Evolutionary conservation across 2,329 filamentous ascomycete species (phyloP), one percentile per base, ranked within the genome.

Genomic region (Epichloe scottii): DNA sequence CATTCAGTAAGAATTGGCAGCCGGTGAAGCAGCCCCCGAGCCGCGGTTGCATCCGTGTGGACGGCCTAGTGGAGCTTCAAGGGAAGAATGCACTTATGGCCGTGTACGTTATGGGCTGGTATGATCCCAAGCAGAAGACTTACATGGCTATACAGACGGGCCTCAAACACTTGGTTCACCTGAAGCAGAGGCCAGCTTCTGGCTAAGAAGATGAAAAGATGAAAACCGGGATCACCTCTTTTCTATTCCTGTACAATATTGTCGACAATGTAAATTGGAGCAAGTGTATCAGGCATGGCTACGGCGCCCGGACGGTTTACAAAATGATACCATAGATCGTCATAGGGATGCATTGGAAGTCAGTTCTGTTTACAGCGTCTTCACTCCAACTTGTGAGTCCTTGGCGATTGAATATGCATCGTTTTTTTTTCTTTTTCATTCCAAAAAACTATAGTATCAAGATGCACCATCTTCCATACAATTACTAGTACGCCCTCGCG

Each of bases 11-110:
- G 53, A 72, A 68, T n/a, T 80, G 75, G 74, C 68, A 63, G 40
- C 68, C 68, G 1, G 63, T 70, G 6, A 64, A 62, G 44, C 63
- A 65, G 7, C 63, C 68, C 2, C 75, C 76, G 0, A 73, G 71
- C 5, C 67, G 73, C 11, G 79, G 79, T 4, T 73, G 71, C 48
- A 66, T 82, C 45, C 61, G 66, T 2, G 68, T 82, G 1, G 73
- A 73, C 15, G 79, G 79, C 0, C 60, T 80, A 11, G 71, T 83
- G 2, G 75, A 81, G 54, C 52, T 82, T 2, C 66, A 72, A 40
- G 69, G 75, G 2, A 61, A 71, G 2, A 69, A 63, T 21, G 71
- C 71, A 1, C 67, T 67, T 47, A 60, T 81, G 50, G 69, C 72
- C 2, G 65, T 81, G 12, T 74, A 79, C 53, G 76, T 78, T 2